Evolutionary conservation across 371 early-diverging fungal genomes (phyloP), one percentile per base, ranked within the genome.

Genomic region (Mortierella sp.): DNA sequence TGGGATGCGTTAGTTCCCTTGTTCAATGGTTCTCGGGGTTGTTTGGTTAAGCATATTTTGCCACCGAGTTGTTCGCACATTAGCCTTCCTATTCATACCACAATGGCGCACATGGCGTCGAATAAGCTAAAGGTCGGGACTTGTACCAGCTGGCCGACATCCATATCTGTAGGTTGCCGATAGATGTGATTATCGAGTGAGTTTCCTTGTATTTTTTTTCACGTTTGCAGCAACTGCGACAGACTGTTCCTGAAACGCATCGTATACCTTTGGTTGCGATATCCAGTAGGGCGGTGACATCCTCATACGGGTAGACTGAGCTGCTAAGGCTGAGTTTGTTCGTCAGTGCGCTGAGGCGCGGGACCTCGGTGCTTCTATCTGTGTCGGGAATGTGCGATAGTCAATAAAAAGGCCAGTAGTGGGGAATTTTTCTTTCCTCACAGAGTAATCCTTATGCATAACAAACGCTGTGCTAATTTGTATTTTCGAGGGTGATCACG

Each of bases 31-130:
- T 60, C 13, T 28, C 16, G n/a, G n/a, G 28, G 28, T 14, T 28
- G 5, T n/a, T 63, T 63, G 14, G 38, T 28, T 19, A 7, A 31
- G 28, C 31, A 16, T 13, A 19, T 63, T 63, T 2, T 14, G 3
- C 6, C 63, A 6, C 28, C 34, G 19, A 31, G 16, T 7, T 13
- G 19, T 34, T 31, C 19, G 2, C 31, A 21, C 8, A 19, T n/a
- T 11, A 14, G 19, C 1, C 34, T 3, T 28, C 6, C 19, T 5
- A 1, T 5, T 38, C 80, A 34, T 84, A 92, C 93, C 90, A 95
- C 95, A 72, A 95, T 94, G 7, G 95, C 95, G 38, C 94, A 92
- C 95, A 96, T 95, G 28, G 95, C 95, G 72, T 95, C 95, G 82
- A 91, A 94, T 21, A 96, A 81, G 11, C 90, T 91, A 80, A 96